Conservation (phyloP, 1,284 basidiomycete species). For the Tylopilus microsporus region DNA sequence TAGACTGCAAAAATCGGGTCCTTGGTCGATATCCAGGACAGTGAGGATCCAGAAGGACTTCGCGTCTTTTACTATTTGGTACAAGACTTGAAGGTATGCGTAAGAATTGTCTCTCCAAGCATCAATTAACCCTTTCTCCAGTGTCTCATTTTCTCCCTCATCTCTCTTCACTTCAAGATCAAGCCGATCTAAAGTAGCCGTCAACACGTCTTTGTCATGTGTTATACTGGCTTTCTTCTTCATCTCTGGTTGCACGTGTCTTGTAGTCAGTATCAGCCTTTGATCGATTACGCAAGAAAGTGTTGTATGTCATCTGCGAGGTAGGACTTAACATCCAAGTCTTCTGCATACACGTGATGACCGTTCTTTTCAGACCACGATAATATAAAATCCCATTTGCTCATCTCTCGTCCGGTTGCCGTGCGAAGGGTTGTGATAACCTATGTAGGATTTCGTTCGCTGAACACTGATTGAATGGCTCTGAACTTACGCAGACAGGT, state of each 20-base stretch:
- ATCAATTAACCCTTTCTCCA: constrained; percentile 33
- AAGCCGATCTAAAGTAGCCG: constrained; percentile 75
- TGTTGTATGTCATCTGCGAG: constrained; percentile 19
- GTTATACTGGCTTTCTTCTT: background rate
- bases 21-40: constrained; percentile 93
- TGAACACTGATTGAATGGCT: background rate
- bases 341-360: constrained; percentile 1
- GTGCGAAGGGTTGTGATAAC: background rate
- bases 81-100: constrained; percentile 86
- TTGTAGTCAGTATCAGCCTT: constrained; percentile 5
- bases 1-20: constrained; percentile 98
- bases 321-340: constrained; percentile 5
- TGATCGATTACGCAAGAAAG: constrained; percentile 23
- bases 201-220: background rate
- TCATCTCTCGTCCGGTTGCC: background rate
- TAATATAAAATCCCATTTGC: constrained; percentile 7
- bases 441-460: constrained; percentile 4
- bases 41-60: constrained; percentile 94
- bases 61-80: constrained; percentile 99
- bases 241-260: constrained; percentile 4
- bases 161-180: constrained; percentile 99
- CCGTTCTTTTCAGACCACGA: constrained; percentile 10
- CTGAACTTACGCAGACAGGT: constrained; percentile 5
- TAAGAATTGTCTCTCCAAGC: background rate
- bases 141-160: constrained; percentile 97